phyloP scores from a whole-genome alignment of 1,284 basidiomycete genomes.

The Fomes fomentarius region DNA sequence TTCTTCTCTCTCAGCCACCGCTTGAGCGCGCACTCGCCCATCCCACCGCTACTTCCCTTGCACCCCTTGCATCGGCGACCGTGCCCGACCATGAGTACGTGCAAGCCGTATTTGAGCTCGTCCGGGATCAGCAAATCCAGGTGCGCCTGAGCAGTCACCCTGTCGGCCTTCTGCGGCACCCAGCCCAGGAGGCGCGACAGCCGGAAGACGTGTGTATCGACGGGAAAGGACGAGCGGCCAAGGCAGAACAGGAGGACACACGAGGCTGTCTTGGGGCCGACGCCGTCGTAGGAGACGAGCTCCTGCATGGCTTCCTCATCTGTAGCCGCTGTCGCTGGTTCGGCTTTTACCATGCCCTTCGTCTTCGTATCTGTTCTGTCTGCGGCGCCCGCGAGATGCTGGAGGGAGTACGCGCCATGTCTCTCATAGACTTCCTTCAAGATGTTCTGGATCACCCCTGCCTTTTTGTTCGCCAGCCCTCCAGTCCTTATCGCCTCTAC shows the following conservation, averaged over 20 bases:
- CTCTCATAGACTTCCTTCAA: conserved; percentile 52
- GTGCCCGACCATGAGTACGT: conserved; percentile 73
- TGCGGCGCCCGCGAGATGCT: conserved; percentile 51
- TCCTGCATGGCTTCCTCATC: conserved; percentile 72
- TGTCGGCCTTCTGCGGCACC: conserved; percentile 66
- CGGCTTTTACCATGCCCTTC: conserved; percentile 8
- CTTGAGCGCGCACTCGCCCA: conserved; percentile 36
- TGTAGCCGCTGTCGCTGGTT: conserved; percentile 36
- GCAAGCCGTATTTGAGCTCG: conserved; percentile 71
- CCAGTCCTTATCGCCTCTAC: conserved; percentile 68
- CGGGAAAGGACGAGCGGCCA: conserved; percentile 73
- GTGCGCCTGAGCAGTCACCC: conserved; percentile 73
- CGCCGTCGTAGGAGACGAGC: conserved; percentile 68
- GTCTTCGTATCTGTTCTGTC: conserved; percentile 8
- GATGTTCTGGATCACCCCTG: conserved; percentile 65
- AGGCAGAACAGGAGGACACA: conserved; percentile 83
- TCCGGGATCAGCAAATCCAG: conserved; percentile 65
- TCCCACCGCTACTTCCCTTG: conserved; percentile 37
- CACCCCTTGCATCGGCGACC: conserved; percentile 60
- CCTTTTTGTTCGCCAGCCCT: conserved; percentile 78
- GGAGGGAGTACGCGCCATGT: conserved; percentile 59
- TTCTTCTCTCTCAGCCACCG: conserved; percentile 31
- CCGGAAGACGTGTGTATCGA: conserved; percentile 78
- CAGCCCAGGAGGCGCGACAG: conserved; percentile 69
- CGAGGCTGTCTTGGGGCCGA: conserved; percentile 80